Evolutionary conservation across 2,329 filamentous ascomycete genomes (phyloP), one percentile per base, ranked within the genome.

Genomic region (Pseudogymnoascus sp.): DNA sequence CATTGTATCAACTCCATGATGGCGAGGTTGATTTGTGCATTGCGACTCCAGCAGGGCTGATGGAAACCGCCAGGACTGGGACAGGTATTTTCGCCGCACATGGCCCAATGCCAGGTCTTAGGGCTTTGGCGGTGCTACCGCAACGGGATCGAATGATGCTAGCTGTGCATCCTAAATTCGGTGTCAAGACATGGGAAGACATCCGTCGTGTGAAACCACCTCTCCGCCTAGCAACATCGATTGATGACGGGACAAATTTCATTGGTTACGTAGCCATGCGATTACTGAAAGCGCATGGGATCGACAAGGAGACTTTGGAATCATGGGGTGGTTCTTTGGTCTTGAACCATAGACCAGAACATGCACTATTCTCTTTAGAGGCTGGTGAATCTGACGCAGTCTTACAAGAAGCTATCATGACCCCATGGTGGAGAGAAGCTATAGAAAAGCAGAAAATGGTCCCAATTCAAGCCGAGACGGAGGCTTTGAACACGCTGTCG

Each of bases 91-190:
- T 63, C 39, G 33, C 59, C n/a, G 14, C 21, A 19, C n/a, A 39
- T 14, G 59, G 62, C 4, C 62, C 62, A 31, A 61, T 63, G 62
- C 59, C 59, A 49, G 39, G 59, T 37, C 62, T 63, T 29, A 23
- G 62, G 58, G 39, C 59, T 16, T 31, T 63, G 16, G 62, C 59
- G 6, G 59, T 37, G 26, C 41, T 63, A n/a, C 62, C 62, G 12
- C 62, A 63, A 60, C 62, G 62, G 14, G 62, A 63, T 31, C 39
- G 62, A 12, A 61, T 63, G 62, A 63, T 63, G 62, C 59, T 63
- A 14, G 62, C 62, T 45, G 41, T 63, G 29, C 59, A 63, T 49
- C 62, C 62, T 14, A 63, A 35, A 39, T 61, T 52, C 38, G 59
- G 43, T 29, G 58, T 63, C 21, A 23, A 63, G n/a, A 45, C 62